Evolutionary conservation across 169 alveolate species (phyloP), one percentile per base, ranked within the genome.

Genomic region (Plasmodium berghei): DNA sequence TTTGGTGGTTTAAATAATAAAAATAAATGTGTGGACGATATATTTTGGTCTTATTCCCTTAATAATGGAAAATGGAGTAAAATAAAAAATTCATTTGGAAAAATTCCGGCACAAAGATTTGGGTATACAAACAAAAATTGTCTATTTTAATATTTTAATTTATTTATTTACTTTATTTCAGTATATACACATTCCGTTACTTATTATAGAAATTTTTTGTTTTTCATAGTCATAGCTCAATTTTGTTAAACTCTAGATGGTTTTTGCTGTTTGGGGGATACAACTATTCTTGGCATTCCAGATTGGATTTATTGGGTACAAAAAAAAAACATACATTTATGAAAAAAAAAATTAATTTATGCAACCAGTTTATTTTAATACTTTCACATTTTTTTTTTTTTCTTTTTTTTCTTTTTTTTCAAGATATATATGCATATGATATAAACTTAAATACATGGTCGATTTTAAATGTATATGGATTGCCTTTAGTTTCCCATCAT

Each of bases 21-120:
- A 14, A 54, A 85, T 58, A 70, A 67, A 48, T 85, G 91, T 72
- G 91, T 46, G 9, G 69, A 85, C 3, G 91, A 85, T 69, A 24
- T 52, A 49, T 85, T 85, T 54, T 85, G 91, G 91, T 70, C 52
- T 69, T 85, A 85, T 72, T 69, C 91, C 46, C 42, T 85, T 58
- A 70, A 48, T 46, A 85, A 46, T 34, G 91, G 91, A 72, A 85
- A 85, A 40, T 85, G 91, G 91, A n/a, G 26, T n/a, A 8, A 46
- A 45, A 69, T 85, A 16, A 18, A 85, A 18, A 67, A 85, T 22
- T 69, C 87, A 1, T 18, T 59, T 20, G 91, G 91, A 18, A 54
- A 85, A 46, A 48, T 70, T 8, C 91, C 91, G 12, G 42, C 48
- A 26, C 52, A 56, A 52, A 42, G 91, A 45, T 85, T 18, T 58